These are phyloP conservation scores for Friedmanniomyces simplex DNA, from an alignment of 495 filamentous ascomycete species.

Conservation along the genomic window DNA sequence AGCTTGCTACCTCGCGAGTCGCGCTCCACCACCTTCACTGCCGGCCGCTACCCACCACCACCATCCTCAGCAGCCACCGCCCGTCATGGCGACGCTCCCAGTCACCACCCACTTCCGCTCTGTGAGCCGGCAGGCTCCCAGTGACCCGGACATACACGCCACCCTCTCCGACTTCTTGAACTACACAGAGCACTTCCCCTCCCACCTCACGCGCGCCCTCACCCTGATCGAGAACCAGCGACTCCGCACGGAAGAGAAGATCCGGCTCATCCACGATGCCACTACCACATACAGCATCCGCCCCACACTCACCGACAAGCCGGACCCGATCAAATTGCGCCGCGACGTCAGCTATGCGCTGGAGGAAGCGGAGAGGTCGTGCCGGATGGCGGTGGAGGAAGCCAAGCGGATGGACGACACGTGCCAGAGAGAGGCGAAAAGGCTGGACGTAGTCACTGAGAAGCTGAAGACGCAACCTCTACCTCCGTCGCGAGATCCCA, in stretches of 20 bases:
- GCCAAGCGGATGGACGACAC: slow-evolving; percentile 68
- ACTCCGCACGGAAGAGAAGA: slow-evolving; percentile 24
- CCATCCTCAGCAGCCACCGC: background rate
- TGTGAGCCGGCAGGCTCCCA: slow-evolving; percentile 17
- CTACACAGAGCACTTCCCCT: slow-evolving; percentile 88
- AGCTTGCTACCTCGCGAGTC: no score
- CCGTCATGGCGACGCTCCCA: background rate
- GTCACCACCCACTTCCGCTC: background rate
- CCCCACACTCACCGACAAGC: slow-evolving; percentile 45
- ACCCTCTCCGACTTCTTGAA: slow-evolving; percentile 93
- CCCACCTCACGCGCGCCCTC: slow-evolving; percentile 82
- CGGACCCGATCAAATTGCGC: slow-evolving; percentile 52
- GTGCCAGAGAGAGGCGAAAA: slow-evolving; percentile 66
- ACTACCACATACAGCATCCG: slow-evolving; percentile 64
- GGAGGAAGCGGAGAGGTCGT: slow-evolving; percentile 60
- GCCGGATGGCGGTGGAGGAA: slow-evolving; percentile 71
- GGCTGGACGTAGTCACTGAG: slow-evolving; percentile 62
- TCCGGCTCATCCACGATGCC: slow-evolving; percentile 69
- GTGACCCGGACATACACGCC: slow-evolving; percentile 87
- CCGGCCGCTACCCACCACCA: background rate
- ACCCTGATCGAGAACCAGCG: slow-evolving; percentile 62
- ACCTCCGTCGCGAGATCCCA: slow-evolving; percentile 59
- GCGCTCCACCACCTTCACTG: no score
- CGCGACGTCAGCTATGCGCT: slow-evolving; percentile 64
- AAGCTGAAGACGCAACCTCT: slow-evolving; percentile 72